A percentile compares a stretch with the other conserved stretches of the same genome.
Evolutionary conservation across 1,284 basidiomycete genomes (phyloP).

Genomic region (Cryptococcus sp.): DNA sequence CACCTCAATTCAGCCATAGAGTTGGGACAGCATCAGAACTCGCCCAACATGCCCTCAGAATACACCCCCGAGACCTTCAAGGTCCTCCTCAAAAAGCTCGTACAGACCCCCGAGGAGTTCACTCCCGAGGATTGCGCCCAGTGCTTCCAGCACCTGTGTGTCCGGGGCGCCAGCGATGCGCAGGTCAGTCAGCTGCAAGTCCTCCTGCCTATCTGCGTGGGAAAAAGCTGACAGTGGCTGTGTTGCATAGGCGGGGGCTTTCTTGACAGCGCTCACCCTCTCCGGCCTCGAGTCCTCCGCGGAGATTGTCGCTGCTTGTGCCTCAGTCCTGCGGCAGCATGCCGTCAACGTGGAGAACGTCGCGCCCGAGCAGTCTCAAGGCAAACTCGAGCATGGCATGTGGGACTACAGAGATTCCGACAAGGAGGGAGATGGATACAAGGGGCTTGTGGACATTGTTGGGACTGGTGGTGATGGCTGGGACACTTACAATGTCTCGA

Average conservation of each 20-base stretch:
- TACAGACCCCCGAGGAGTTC: slow-evolving; percentile 73
- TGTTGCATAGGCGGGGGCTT: slow-evolving; percentile 65
- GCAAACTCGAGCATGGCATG: slow-evolving; percentile 25
- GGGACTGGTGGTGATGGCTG: slow-evolving; percentile 93
- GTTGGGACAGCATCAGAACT: neutral
- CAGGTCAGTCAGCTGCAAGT: slow-evolving; percentile 35
- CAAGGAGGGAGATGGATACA: slow-evolving; percentile 46
- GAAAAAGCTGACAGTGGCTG: neutral
- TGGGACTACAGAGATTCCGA: slow-evolving; percentile 49
- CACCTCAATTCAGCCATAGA: neutral
- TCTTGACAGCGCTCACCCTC: slow-evolving; percentile 75
- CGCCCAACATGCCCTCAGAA: neutral
- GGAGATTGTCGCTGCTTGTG: slow-evolving; percentile 71
- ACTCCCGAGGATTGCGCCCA: slow-evolving; percentile 64
- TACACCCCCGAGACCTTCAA: slow-evolving; percentile 66
- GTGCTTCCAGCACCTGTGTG: slow-evolving; percentile 71
- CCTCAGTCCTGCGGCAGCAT: slow-evolving; percentile 64
- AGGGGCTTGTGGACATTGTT: slow-evolving; percentile 57
- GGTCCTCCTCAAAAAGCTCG: slow-evolving; percentile 66
- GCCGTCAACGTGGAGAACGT: slow-evolving; percentile 58
- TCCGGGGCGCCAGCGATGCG: slow-evolving; percentile 58
- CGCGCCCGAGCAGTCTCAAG: slow-evolving; percentile 18
- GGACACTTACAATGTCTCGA: slow-evolving; percentile 97
- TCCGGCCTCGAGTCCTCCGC: slow-evolving; percentile 69
- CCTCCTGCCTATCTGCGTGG: neutral